Percentiles rank a stretch among this genome's conserved stretches.
Evolutionary conservation across 2,329 filamentous ascomycete species (phyloP).

Genomic region (Talaromyces sp.): DNA sequence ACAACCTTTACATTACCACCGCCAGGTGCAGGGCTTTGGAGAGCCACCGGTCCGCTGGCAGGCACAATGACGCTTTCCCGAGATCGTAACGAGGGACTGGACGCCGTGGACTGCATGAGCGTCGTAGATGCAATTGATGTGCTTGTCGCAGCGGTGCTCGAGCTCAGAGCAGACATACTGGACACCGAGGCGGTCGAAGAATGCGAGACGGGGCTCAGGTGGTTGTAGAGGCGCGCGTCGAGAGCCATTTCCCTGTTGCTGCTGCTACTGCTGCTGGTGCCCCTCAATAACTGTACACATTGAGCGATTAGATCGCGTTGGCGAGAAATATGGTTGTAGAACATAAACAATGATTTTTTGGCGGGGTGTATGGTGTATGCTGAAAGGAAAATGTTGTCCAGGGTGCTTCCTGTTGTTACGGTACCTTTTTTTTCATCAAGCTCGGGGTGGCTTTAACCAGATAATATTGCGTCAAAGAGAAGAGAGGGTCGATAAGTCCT

Average conservation of each 20-base stretch:
- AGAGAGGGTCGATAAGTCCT: background rate
- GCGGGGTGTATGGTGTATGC: background rate
- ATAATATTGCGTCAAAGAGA: background rate
- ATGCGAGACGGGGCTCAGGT: slow-evolving; percentile 26
- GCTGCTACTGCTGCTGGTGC: slow-evolving; percentile 21
- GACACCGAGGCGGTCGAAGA: slow-evolving; percentile 31
- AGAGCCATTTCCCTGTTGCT: slow-evolving; percentile 34
- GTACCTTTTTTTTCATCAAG: slow-evolving; percentile 12
- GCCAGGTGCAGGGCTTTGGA: slow-evolving; percentile 44
- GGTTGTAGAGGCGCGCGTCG: slow-evolving; percentile 37
- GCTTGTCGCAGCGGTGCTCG: slow-evolving; percentile 33
- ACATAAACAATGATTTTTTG: slow-evolving; percentile 30
- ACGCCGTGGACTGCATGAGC: slow-evolving; percentile 58
- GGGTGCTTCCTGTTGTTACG: slow-evolving; percentile 10
- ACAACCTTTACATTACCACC: slow-evolving; percentile 80
- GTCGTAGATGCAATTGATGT: slow-evolving; percentile 32
- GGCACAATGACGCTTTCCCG: slow-evolving; percentile 62
- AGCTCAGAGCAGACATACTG: slow-evolving; percentile 28
- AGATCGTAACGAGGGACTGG: slow-evolving; percentile 72
- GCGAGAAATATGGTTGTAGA: slow-evolving; percentile 33
- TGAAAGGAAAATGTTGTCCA: slow-evolving; percentile 7
- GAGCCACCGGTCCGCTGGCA: slow-evolving; percentile 41
- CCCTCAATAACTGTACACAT: slow-evolving; percentile 36
- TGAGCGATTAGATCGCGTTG: slow-evolving; percentile 36
- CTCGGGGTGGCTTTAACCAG: background rate